Evolutionary conservation across 1,139 yeast genomes (phyloP).

Genomic region (Suhomyces guaymorum): DNA sequence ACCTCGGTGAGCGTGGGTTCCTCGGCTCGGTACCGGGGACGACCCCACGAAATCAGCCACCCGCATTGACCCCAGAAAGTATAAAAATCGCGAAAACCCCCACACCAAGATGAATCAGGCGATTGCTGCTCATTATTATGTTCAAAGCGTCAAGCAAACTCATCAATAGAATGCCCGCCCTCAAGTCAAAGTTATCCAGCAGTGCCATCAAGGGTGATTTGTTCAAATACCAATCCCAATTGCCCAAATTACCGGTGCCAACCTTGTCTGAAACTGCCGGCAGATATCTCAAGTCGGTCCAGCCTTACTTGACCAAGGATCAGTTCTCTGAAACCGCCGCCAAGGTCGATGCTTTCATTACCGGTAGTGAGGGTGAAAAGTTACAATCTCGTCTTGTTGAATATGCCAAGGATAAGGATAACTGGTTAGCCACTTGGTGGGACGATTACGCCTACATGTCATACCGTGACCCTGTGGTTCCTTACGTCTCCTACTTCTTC

Average conservation of each 20-base stretch:
- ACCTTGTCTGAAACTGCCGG: slow-evolving; percentile 68
- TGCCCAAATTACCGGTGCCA: slow-evolving; percentile 91
- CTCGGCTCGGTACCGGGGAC: slow-evolving; percentile 1
- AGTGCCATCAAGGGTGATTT: slow-evolving; percentile 62
- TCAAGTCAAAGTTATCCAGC: slow-evolving; percentile 28
- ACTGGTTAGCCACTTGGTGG: slow-evolving; percentile 95
- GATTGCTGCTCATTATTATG: slow-evolving; percentile 5
- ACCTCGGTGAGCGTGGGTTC: background rate
- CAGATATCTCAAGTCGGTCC: slow-evolving; percentile 69
- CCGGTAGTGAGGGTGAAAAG: slow-evolving; percentile 63
- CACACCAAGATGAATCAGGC: background rate
- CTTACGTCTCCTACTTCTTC: slow-evolving; percentile 89
- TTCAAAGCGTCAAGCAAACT: slow-evolving; percentile 12
- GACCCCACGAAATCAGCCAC: slow-evolving; percentile 1
- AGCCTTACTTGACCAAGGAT: slow-evolving; percentile 58
- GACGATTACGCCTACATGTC: slow-evolving; percentile 90
- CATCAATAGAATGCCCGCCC: slow-evolving; percentile 13
- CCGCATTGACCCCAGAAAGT: slow-evolving; percentile 8
- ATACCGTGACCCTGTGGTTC: slow-evolving; percentile 90
- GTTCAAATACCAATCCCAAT: slow-evolving; percentile 67
- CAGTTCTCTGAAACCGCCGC: slow-evolving; percentile 59
- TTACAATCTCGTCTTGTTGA: slow-evolving; percentile 67
- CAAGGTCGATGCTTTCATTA: slow-evolving; percentile 69
- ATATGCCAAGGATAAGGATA: slow-evolving; percentile 64
- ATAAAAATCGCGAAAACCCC: slow-evolving; percentile 1